These are phyloP conservation scores for Trichosporon sp. DNA, from an alignment of 1,284 basidiomycete genomes.

Conservation along the genomic window DNA sequence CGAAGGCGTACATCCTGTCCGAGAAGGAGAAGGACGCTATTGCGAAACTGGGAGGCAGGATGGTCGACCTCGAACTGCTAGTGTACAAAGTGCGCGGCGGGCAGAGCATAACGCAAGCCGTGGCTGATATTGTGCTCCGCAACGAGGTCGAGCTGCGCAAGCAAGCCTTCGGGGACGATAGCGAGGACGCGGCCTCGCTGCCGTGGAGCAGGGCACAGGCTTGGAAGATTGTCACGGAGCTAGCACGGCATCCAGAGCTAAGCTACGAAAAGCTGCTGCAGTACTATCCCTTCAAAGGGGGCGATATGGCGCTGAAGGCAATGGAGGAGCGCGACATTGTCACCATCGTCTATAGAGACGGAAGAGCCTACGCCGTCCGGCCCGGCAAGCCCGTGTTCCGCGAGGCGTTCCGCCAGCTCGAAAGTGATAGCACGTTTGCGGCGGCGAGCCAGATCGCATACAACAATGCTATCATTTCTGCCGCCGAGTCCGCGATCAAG, in stretches of 20 bases:
- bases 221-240: constrained; percentile 72
- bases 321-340: constrained; percentile 91
- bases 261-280: constrained; percentile 73
- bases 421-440: constrained; percentile 69
- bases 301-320: constrained; percentile 70
- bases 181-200: constrained; percentile 73
- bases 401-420: constrained; percentile 75
- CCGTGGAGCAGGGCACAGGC: constrained; percentile 83
- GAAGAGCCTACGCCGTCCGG: constrained; percentile 73
- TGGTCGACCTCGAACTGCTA: constrained; percentile 58
- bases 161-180: constrained; percentile 86
- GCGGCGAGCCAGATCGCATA: constrained; percentile 75
- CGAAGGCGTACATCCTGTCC: constrained; percentile 12
- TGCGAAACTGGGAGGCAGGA: constrained; percentile 73
- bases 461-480: constrained; percentile 66
- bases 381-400: constrained; percentile 87
- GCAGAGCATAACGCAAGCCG: constrained; percentile 66
- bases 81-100: constrained; percentile 79
- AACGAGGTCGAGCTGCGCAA: constrained; percentile 80
- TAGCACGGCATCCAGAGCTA: constrained; percentile 68
- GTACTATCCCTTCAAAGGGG: constrained; percentile 86
- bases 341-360: constrained; percentile 67
- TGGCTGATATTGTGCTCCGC: constrained; percentile 78
- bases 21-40: constrained; percentile 57
- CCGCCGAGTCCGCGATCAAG: constrained; percentile 61